Conservation (phyloP, 2,329 filamentous ascomycete species). For the Penicillium expansum region DNA sequence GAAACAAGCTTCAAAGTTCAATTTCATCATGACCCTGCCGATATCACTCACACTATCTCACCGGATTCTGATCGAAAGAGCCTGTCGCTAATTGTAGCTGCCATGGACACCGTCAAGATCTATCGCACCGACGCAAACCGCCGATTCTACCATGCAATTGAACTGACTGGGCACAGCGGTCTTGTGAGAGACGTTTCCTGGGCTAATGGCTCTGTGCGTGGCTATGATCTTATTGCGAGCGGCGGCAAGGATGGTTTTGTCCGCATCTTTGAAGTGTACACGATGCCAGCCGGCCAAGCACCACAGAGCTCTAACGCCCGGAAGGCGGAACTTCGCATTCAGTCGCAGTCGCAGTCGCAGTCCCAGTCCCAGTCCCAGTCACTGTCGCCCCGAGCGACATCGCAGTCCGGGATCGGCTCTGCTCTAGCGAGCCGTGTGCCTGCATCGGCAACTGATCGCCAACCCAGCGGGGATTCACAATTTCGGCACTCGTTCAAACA, state of each 20-base stretch:
- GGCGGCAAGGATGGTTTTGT: constrained; percentile 90
- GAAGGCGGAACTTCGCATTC: constrained; percentile 24
- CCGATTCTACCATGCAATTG: constrained; percentile 80
- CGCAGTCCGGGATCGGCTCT: constrained; percentile 44
- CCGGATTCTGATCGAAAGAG: constrained; percentile 80
- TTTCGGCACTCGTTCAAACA: constrained; percentile 44
- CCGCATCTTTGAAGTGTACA: constrained; percentile 70
- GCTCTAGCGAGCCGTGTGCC: constrained; percentile 40
- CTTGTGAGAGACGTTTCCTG: constrained; percentile 86
- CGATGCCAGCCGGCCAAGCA: constrained; percentile 29
- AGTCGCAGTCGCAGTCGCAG: constrained; percentile 27
- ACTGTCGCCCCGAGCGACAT: constrained; percentile 31
- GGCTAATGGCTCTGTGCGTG: constrained; percentile 86
- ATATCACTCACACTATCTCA: constrained; percentile 70
- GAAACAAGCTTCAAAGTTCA: constrained; percentile 82
- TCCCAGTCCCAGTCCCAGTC: constrained; percentile 33
- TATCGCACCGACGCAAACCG: constrained; percentile 73
- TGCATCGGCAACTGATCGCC: constrained; percentile 32
- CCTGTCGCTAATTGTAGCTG: constrained; percentile 77
- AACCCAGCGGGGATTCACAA: constrained; percentile 34
- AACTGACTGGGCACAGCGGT: constrained; percentile 69
- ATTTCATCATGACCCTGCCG: constrained; percentile 78
- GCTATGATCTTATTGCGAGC: constrained; percentile 86
- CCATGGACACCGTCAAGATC: constrained; percentile 77
- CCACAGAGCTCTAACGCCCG: constrained; percentile 28